Conservation (phyloP, 495 filamentous ascomycete genomes). For the Tuber microsphaerosporum region DNA sequence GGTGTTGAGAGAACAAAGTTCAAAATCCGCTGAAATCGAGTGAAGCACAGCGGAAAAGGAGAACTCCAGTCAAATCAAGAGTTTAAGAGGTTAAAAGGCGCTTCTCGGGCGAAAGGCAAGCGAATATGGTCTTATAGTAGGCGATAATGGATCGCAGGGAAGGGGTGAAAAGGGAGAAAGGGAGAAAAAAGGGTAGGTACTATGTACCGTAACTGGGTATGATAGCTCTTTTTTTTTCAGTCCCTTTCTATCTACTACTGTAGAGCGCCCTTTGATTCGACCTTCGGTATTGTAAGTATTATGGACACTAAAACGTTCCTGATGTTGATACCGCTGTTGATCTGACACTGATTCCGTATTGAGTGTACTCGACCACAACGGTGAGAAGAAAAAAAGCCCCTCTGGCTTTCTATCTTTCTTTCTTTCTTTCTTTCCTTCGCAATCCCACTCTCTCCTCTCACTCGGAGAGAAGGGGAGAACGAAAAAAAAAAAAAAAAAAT, state of each 20-base stretch:
- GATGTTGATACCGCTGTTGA: background rate
- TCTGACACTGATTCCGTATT: background rate
- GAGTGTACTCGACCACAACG: background rate
- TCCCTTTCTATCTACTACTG: background rate
- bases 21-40: background rate
- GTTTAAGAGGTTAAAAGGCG: background rate
- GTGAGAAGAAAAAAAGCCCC: background rate
- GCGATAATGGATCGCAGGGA: background rate
- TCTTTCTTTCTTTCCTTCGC: background rate
- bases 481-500: conserved; percentile 28
- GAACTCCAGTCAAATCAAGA: background rate
- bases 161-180: background rate
- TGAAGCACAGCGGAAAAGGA: background rate
- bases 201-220: background rate
- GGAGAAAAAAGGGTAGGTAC: background rate
- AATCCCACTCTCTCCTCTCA: background rate
- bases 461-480: conserved; percentile 12
- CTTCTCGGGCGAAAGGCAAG: background rate
- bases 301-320: background rate
- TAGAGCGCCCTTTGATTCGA: background rate
- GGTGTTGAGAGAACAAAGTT: conserved; percentile 20
- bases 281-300: background rate
- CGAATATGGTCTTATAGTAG: background rate
- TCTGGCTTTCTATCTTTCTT: background rate
- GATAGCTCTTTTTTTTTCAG: background rate